phyloP scores from a whole-genome alignment of 352 stramenopile species.

The Blastocystis hominis region DNA sequence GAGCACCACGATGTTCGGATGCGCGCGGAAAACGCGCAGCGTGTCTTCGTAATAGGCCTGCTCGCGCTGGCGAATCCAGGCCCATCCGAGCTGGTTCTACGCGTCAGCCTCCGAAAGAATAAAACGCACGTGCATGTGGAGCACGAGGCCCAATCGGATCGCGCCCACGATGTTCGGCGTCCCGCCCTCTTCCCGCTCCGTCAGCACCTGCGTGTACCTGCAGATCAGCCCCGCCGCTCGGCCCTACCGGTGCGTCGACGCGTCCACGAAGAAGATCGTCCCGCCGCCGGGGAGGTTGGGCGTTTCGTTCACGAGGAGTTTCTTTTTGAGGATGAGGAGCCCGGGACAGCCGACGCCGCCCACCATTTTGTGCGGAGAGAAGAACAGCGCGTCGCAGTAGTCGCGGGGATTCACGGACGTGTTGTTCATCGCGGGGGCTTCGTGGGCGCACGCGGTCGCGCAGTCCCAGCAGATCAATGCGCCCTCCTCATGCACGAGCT shows the following conservation, averaged over 20 bases:
- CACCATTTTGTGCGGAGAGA: slow-evolving; percentile 89
- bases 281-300: slow-evolving; percentile 66
- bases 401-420: slow-evolving; percentile 62
- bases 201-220: slow-evolving; percentile 44
- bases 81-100: slow-evolving; percentile 61
- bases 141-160: slow-evolving; percentile 78
- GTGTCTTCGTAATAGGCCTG: slow-evolving; percentile 62
- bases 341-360: slow-evolving; percentile 80
- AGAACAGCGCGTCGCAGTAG: slow-evolving; percentile 84
- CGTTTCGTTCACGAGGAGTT: slow-evolving; percentile 66
- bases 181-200: slow-evolving; percentile 84
- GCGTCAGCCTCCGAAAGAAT: slow-evolving; percentile 58
- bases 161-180: slow-evolving; percentile 84
- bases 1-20: slow-evolving; percentile 77
- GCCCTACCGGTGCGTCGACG: slow-evolving; percentile 72
- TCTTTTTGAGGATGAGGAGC: slow-evolving; percentile 86
- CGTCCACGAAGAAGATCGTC: slow-evolving; percentile 76
- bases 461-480: slow-evolving; percentile 88
- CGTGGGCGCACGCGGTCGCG: slow-evolving; percentile 81
- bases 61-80: slow-evolving; percentile 68
- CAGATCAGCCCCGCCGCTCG: slow-evolving; percentile 68
- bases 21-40: slow-evolving; percentile 62
- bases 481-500: slow-evolving; percentile 77
- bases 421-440: slow-evolving; percentile 86
- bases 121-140: slow-evolving; percentile 73